These are phyloP conservation scores for Macadamia tetraphylla DNA, from an alignment of 164 flowering plant genomes.

Conservation along the genomic window DNA sequence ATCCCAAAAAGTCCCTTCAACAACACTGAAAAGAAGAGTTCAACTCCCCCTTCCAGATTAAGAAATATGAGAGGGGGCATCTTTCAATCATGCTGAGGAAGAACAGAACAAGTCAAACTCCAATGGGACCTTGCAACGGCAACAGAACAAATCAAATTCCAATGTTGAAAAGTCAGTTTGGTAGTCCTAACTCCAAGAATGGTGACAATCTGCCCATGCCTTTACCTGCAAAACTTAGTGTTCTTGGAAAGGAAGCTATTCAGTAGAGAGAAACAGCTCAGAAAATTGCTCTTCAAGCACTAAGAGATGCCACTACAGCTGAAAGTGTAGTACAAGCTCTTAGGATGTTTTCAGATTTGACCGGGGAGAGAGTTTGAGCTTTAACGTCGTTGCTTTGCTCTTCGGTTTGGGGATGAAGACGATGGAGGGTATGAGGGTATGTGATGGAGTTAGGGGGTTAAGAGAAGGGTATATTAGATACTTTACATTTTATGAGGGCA, in stretches of 20 bases:
- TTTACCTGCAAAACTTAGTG: conserved; percentile 72
- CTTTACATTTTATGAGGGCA: no score
- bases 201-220: conserved; percentile 29
- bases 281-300: conserved; percentile 81
- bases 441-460: no score
- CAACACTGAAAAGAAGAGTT: conserved; percentile 48
- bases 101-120: conserved; percentile 20
- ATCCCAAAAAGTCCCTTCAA: background rate
- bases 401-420: no score
- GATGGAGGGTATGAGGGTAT: no score
- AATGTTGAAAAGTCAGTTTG: conserved; percentile 19
- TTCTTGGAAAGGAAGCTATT: conserved; percentile 78
- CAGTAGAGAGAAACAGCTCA: conserved; percentile 76
- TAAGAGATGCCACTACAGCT: conserved; percentile 76
- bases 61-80: conserved; percentile 31
- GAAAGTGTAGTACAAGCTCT: conserved; percentile 74
- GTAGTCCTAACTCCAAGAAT: conserved; percentile 21
- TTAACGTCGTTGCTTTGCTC: no score
- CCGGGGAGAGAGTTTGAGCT: conserved; percentile 1
- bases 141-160: no score
- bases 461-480: no score
- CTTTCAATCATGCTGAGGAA: conserved; percentile 30
- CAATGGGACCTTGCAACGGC: background rate
- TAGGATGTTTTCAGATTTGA: conserved; percentile 76
- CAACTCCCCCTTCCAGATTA: conserved; percentile 72